Evolutionary conservation across 257 asterid genomes (phyloP).

Genomic region (Solanum corneliomulleri): DNA sequence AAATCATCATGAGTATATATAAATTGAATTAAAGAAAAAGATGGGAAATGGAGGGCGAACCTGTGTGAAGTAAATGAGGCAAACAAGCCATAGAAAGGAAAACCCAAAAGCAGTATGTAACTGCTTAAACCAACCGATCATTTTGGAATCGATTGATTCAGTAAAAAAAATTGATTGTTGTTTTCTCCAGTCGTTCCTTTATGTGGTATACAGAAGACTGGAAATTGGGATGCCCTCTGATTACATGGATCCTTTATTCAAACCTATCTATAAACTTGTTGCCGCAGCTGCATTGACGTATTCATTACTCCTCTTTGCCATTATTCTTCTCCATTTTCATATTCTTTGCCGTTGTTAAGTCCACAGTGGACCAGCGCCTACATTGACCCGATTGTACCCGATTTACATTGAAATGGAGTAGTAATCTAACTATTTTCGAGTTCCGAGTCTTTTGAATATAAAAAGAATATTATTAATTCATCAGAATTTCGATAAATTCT

Average conservation of each 20-base stretch:
- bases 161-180: neutral
- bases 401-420: neutral
- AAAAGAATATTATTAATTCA: no score
- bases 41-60: neutral
- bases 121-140: constrained; percentile 62
- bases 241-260: neutral
- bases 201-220: neutral
- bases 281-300: neutral
- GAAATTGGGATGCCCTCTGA: neutral
- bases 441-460: no score
- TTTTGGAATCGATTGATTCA: constrained; percentile 3
- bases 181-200: neutral
- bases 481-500: no score
- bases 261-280: neutral
- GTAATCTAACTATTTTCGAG: no score
- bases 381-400: neutral
- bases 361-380: neutral
- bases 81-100: constrained; percentile 84
- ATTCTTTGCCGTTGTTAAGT: neutral
- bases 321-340: neutral
- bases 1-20: neutral
- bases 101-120: constrained; percentile 74
- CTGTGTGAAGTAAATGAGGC: constrained; percentile 96
- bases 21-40: neutral
- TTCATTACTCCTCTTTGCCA: neutral